These are phyloP conservation scores for Talaromyces liani DNA, from an alignment of 495 filamentous ascomycete species.

Conservation along the genomic window DNA sequence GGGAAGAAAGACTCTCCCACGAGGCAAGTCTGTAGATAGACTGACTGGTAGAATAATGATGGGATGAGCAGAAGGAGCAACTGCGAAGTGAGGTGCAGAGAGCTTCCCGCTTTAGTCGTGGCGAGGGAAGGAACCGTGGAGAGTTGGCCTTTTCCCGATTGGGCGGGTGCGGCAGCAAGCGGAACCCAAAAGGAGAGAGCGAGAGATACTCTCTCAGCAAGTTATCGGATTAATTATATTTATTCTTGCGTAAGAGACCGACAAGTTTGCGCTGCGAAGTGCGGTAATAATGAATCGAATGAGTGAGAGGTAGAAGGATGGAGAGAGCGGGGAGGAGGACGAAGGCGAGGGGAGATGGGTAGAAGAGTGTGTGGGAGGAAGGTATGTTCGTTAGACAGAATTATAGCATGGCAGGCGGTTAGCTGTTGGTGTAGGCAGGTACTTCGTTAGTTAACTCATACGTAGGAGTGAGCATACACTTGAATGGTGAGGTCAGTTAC, in stretches of 20 bases:
- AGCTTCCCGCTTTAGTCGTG: conserved; percentile 15
- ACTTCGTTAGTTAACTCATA: background rate
- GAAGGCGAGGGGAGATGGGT: background rate
- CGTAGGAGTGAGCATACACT: background rate
- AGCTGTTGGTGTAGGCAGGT: background rate
- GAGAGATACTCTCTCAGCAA: background rate
- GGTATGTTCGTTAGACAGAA: background rate
- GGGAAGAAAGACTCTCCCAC: conserved; percentile 13
- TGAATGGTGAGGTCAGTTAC: background rate
- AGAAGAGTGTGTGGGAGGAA: background rate
- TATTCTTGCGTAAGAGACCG: background rate
- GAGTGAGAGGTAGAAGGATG: background rate
- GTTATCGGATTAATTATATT: background rate
- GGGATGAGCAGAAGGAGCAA: conserved; percentile 23
- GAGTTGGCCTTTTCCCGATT: conserved; percentile 7
- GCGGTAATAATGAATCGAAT: background rate
- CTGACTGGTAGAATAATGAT: conserved; percentile 14
- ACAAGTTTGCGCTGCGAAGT: background rate
- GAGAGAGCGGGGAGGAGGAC: background rate
- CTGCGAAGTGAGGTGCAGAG: conserved; percentile 16
- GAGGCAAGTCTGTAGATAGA: conserved; percentile 16
- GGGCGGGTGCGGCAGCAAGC: conserved; percentile 8
- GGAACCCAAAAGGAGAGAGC: conserved; percentile 9
- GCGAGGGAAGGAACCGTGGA: conserved; percentile 24
- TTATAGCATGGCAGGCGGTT: background rate